Evolutionary conservation across 768 basidiomycete genomes (phyloP).

Genomic region (Podaxis sp.): DNA sequence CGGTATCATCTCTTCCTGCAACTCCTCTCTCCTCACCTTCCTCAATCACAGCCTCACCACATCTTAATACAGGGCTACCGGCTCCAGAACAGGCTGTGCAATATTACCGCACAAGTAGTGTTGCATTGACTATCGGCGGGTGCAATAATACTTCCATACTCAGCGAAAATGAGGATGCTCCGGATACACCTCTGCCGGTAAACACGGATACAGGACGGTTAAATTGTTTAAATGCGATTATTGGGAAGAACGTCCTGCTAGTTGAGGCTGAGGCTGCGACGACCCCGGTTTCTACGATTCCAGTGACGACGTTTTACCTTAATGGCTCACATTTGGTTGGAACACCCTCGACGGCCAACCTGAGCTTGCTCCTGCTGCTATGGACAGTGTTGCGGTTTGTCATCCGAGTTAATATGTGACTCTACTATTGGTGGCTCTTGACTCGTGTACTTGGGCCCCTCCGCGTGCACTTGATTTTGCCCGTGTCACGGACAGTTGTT

Average conservation of each 20-base stretch:
- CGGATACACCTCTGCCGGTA: constrained; percentile 49
- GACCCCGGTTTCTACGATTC: too few species aligned
- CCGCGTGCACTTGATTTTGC: too few species aligned
- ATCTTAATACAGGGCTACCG: constrained; percentile 17
- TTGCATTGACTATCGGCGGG: constrained; percentile 58
- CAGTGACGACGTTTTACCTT: too few species aligned
- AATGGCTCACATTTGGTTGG: too few species aligned
- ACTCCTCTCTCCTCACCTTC: constrained; percentile 29
- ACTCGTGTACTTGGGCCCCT: too few species aligned
- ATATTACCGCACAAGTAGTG: constrained; percentile 66
- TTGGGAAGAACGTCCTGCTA: constrained; percentile 56
- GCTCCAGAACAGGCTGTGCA: constrained; percentile 56
- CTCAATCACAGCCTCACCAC: constrained; percentile 29
- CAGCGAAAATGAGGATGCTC: constrained; percentile 31
- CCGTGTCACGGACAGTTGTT: too few species aligned
- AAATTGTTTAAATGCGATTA: constrained; percentile 60
- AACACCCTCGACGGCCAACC: too few species aligned
- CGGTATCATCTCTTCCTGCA: constrained; percentile 27
- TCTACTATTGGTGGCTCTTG: too few species aligned
- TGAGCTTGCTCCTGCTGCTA: too few species aligned
- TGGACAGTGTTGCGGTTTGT: too few species aligned
- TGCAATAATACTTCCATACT: constrained; percentile 62
- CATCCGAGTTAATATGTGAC: too few species aligned
- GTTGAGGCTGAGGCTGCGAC: constrained; percentile 25
- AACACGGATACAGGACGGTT: constrained; percentile 48